These are phyloP conservation scores for Microbotryum lychnidis-dioicae DNA, from an alignment of 1,284 basidiomycete genomes.

Conservation along the genomic window DNA sequence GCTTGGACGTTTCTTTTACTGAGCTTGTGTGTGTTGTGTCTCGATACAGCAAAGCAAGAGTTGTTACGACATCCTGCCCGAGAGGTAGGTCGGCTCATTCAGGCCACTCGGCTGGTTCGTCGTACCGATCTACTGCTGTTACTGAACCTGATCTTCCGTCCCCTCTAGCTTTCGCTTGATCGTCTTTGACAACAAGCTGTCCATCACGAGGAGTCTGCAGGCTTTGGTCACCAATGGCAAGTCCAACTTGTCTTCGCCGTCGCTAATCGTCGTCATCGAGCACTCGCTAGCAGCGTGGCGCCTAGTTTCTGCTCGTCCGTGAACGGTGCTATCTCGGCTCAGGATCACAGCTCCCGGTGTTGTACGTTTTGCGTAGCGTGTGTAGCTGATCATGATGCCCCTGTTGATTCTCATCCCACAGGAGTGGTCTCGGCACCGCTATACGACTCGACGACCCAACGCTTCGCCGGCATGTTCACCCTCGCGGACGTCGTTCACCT, in stretches of 20 bases:
- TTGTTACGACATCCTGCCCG: conserved; percentile 36
- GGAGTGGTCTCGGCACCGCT: conserved; percentile 96
- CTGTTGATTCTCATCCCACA: conserved; percentile 37
- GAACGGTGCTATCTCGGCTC: too few species aligned
- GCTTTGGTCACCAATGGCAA: conserved; percentile 79
- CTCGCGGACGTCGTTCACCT: conserved; percentile 92
- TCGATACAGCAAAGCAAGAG: conserved; percentile 19
- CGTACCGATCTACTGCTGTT: too few species aligned
- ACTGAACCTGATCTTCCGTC: background rate
- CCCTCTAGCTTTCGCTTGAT: conserved; percentile 56
- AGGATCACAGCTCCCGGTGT: too few species aligned
- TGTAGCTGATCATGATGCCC: too few species aligned
- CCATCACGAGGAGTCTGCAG: conserved; percentile 84
- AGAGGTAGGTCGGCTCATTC: conserved; percentile 11
- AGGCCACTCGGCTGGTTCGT: too few species aligned
- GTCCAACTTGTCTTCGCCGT: conserved; percentile 25
- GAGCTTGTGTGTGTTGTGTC: background rate
- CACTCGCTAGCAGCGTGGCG: too few species aligned
- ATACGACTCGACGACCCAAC: conserved; percentile 89
- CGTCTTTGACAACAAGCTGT: conserved; percentile 87
- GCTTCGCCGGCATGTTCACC: conserved; percentile 92
- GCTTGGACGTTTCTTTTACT: too few species aligned
- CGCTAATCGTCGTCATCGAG: too few species aligned
- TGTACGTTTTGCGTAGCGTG: too few species aligned
- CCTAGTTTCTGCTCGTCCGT: too few species aligned